Evolutionary conservation across 495 filamentous ascomycete species (phyloP).

Genomic region (Pseudoneurospora amorphoporcata): DNA sequence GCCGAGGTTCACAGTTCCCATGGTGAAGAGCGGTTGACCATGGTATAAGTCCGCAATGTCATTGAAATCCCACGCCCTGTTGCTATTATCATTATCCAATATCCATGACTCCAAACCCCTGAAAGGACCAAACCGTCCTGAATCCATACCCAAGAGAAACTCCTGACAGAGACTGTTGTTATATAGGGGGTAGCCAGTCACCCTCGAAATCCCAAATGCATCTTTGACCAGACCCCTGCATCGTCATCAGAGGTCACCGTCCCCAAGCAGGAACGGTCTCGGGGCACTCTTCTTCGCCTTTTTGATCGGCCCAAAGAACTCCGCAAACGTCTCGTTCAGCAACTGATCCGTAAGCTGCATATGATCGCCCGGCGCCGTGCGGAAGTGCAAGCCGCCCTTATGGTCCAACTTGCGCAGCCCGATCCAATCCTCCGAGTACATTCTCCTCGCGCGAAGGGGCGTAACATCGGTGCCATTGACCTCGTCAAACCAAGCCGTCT

Average conservation of each 20-base stretch:
- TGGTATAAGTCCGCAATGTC: not conserved
- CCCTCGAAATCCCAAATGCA: not conserved
- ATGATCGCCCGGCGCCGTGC: constrained; percentile 60
- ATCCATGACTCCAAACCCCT: not conserved
- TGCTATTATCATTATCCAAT: not conserved
- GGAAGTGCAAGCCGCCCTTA: constrained; percentile 68
- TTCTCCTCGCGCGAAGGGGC: constrained; percentile 53
- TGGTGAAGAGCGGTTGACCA: not conserved
- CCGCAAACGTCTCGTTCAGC: constrained; percentile 55
- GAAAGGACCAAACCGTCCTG: not conserved
- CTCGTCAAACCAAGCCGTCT: constrained; percentile 86
- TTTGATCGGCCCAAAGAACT: constrained; percentile 55
- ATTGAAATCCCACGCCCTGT: not conserved
- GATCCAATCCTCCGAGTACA: constrained; percentile 93
- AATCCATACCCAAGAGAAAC: not conserved
- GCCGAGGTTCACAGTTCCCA: not conserved
- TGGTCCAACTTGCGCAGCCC: constrained; percentile 74
- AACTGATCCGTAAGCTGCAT: constrained; percentile 68
- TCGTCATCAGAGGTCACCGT: constrained; percentile 16
- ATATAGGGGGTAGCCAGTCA: not conserved
- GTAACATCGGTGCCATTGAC: constrained; percentile 62
- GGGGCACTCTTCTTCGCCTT: constrained; percentile 15
- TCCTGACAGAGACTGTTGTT: not conserved
- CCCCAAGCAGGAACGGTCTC: not conserved
- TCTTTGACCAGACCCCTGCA: not conserved